Base-by-base conservation (phyloP, 805 yeast genomes). In the Candida ovalis region DNA sequence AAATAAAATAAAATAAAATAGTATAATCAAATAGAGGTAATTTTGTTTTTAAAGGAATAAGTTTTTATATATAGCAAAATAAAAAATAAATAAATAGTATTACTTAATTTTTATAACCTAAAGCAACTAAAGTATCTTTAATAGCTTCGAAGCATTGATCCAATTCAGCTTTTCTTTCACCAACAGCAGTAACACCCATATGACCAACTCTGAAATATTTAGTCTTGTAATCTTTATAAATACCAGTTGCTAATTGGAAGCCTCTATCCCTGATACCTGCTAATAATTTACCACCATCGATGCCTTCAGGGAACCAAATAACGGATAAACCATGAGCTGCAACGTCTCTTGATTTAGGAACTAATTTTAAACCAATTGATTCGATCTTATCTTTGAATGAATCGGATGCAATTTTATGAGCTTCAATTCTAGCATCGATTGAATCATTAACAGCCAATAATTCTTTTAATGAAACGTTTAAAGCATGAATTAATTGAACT, bases 191-290 rank as follows among this genome's bases (percentile, higher is more conserved):
- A 50, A 81, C 83, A 53, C 97, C 97, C 98, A 92, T 92, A 71
- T 91, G 98, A 32, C 98, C 98, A 50, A 91, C 82, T 69, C 98
- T 81, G 74, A 92, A 88, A 72, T 91, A 91, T 66, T 85, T 83
- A 50, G 86, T 78, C 42, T 81, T 84, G 59, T 89, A 81, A 22
- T 82, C 88, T 67, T 81, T 83, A 71, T 87, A 92, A 55, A 91
- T 85, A 49, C 97, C 97, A 43, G 94, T 95, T 41, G 97, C 96
- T 43, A 91, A 77, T 22, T 84, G 80, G 61, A 86, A 80, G 18
- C 90, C 91, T 57, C 81, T 78, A 45, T 74, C 67, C 51, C 82
- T 79, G 54, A 88, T 68, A 40, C 74, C 67, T 40, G 75, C 69
- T 52, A 88, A 72, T 43, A 88, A 75, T 45, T 81, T 82, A n/a